These are phyloP conservation scores for Linnemannia hyalina DNA, from an alignment of 192 early-diverging fungal species.

Conservation along the genomic window DNA sequence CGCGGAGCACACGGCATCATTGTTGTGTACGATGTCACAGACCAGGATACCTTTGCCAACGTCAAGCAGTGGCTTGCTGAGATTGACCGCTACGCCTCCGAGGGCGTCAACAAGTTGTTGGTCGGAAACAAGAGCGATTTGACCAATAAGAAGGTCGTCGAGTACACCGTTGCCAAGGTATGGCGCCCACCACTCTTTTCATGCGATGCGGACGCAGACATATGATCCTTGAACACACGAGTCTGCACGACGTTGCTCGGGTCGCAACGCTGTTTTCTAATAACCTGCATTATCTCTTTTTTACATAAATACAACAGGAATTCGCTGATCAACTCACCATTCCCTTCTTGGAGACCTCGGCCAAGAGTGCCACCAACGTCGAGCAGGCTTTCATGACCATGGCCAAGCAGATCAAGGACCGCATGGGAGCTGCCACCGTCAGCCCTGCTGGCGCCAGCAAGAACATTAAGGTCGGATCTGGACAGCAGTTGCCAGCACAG, in stretches of 20 bases:
- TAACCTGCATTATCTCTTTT: neutral
- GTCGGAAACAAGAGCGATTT: constrained; percentile 99
- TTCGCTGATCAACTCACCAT: constrained; percentile 90
- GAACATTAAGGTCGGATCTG: constrained; percentile 61
- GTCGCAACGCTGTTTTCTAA: neutral
- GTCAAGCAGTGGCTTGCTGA: constrained; percentile 99
- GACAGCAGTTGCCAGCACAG: constrained; percentile 60
- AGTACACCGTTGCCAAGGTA: constrained; percentile 72
- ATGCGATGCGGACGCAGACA: neutral
- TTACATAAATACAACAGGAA: constrained; percentile 67
- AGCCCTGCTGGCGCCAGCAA: constrained; percentile 59
- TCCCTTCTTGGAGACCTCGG: constrained; percentile 97
- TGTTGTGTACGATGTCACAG: constrained; percentile 98
- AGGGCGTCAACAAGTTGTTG: constrained; percentile 97
- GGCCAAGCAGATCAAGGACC: constrained; percentile 99
- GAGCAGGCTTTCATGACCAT: constrained; percentile 99
- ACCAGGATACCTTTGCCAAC: constrained; percentile 93
- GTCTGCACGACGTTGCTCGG: neutral
- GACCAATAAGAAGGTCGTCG: constrained; percentile 90
- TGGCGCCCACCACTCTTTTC: neutral
- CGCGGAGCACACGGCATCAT: constrained; percentile 99
- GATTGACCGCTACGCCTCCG: constrained; percentile 96
- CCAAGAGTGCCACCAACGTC: constrained; percentile 97
- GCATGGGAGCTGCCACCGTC: constrained; percentile 67
- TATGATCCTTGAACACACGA: neutral